Evolutionary conservation across 495 filamentous ascomycete genomes (phyloP).

Genomic region (Tuber aestivum): DNA sequence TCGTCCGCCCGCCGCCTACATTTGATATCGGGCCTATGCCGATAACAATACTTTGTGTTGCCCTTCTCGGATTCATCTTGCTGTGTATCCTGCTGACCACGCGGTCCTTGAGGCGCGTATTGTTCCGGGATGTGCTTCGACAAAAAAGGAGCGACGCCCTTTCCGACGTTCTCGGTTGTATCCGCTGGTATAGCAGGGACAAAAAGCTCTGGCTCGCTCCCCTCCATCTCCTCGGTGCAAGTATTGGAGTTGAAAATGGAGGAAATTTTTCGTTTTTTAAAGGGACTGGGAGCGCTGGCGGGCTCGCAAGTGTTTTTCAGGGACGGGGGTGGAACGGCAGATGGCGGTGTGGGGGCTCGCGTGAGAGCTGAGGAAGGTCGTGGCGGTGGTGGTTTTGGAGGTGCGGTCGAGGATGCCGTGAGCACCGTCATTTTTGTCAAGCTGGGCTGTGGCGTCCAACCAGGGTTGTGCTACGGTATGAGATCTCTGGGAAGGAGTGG

Average conservation of each 20-base stretch:
- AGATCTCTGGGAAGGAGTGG: constrained; percentile 22
- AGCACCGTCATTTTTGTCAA: constrained; percentile 34
- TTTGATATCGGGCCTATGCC: constrained; percentile 89
- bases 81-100: constrained; percentile 42
- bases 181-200: constrained; percentile 38
- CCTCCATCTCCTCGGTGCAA: constrained; percentile 26
- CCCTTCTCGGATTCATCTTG: constrained; percentile 46
- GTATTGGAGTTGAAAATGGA: constrained; percentile 27
- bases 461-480: constrained; percentile 2
- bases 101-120: constrained; percentile 58
- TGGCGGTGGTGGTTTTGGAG: constrained; percentile 10
- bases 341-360: constrained; percentile 20
- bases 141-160: constrained; percentile 68
- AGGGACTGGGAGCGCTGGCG: constrained; percentile 19
- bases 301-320: constrained; percentile 21
- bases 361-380: constrained; percentile 15
- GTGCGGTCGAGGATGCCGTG: constrained; percentile 20
- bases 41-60: constrained; percentile 92
- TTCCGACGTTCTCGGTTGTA: constrained; percentile 36
- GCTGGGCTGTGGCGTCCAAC: constrained; percentile 36
- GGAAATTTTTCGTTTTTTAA: constrained; percentile 31
- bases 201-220: constrained; percentile 32
- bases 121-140: constrained; percentile 76
- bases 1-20: constrained; percentile 89
- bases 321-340: constrained; percentile 12